Conservation (phyloP, 345 rosid genomes). For the Balakata baccata region DNA sequence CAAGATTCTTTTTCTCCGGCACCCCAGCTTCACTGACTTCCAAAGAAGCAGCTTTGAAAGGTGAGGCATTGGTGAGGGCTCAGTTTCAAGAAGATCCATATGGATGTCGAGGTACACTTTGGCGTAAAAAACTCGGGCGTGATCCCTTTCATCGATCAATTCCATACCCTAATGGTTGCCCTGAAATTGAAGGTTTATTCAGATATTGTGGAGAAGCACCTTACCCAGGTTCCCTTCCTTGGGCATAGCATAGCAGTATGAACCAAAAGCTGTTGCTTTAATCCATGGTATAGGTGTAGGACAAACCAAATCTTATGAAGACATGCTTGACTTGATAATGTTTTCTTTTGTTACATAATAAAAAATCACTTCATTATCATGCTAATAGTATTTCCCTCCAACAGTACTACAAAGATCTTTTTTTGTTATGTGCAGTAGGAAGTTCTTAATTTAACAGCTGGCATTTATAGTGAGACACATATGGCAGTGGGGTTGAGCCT, state of each 20-base stretch:
- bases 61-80: constrained; percentile 73
- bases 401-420: background rate
- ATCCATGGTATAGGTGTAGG: constrained; percentile 7
- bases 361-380: background rate
- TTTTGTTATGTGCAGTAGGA: background rate
- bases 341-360: background rate
- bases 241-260: constrained; percentile 36
- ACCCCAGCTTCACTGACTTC: constrained; percentile 63
- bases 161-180: constrained; percentile 91
- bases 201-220: constrained; percentile 72
- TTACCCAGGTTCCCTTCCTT: constrained; percentile 78
- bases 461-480: too few relatives aligned
- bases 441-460: too few relatives aligned
- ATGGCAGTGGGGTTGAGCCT: too few relatives aligned
- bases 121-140: constrained; percentile 78
- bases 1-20: constrained; percentile 68
- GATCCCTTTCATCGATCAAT: constrained; percentile 90
- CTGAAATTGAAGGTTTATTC: constrained; percentile 73
- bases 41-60: constrained; percentile 68
- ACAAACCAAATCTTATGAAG: background rate
- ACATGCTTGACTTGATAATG: constrained; percentile 11
- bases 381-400: background rate
- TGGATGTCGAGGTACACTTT: constrained; percentile 74
- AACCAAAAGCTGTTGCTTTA: background rate
- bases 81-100: constrained; percentile 87